Base-by-base conservation (phyloP, 352 stramenopile genomes). In the Phytophthora colocasiae region DNA sequence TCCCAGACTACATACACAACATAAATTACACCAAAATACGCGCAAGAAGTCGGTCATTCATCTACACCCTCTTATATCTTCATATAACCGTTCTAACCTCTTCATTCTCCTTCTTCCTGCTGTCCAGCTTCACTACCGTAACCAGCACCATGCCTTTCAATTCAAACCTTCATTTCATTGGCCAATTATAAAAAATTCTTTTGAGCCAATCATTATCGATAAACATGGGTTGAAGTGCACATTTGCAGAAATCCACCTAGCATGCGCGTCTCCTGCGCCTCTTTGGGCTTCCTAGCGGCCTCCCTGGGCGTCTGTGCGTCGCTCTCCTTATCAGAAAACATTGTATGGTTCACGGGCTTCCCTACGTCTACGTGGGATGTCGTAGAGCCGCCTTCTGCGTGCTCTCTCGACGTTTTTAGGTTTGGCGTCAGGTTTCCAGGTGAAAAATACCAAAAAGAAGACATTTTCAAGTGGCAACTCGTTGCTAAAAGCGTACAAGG, bases 381-480 rank as follows among this genome's bases (percentile, higher is more conserved):
- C 26, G 32, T 15, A 5, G 14, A 62, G 12, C 10, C n/a, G 31
- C 34, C 39, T 14, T 59, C 52, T 32, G 48, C 69, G 45, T 73
- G 68, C 38, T 43, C 58, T 19, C 58, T 76, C 3, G 69, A 76
- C 52, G 61, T 44, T 38, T 82, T 85, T 53, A 70, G 65, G 52
- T 80, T 86, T 53, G 69, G 66, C 38, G 62, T 62, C 4, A 49
- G 32, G 10, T 71, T 74, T 56, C n/a, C 51, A 46, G 24, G 40
- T 2, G 14, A 41, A 50, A 27, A 26, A 66, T 50, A 58, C 57
- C 46, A 43, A 50, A 29, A 63, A 3, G 34, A 69, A 58, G 22
- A 63, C 29, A 32, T 5, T 65, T 73, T 72, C 22, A 54, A 45
- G n/a, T 76, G 69, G 69, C 57, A 76, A 68, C 55, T 76, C n/a